phyloP scores from a whole-genome alignment of 768 basidiomycete species.

The Boletus bicolor region DNA sequence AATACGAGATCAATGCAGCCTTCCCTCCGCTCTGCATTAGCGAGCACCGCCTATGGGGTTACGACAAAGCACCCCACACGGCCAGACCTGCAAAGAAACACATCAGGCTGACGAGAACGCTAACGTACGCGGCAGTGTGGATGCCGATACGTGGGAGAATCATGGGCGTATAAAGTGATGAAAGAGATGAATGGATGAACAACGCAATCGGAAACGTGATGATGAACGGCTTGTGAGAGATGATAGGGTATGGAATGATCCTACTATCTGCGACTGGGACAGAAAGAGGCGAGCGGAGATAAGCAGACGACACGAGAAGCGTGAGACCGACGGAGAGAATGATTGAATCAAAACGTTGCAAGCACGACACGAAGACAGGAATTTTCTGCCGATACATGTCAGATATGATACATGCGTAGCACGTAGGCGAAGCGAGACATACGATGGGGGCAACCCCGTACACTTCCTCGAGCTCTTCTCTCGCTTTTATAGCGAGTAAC shows the following conservation, averaged over 20 bases:
- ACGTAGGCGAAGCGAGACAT: conserved; percentile 30
- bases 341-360: conserved; percentile 74
- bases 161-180: conserved; percentile 62
- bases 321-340: conserved; percentile 66
- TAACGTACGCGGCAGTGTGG: conserved; percentile 72
- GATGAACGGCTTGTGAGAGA: conserved; percentile 36
- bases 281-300: conserved; percentile 54
- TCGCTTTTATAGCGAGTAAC: conserved; percentile 56
- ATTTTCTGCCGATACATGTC: conserved; percentile 48
- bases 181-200: conserved; percentile 50
- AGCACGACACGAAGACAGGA: conserved; percentile 72
- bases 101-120: conserved; percentile 62
- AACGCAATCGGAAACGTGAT: conserved; percentile 44
- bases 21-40: neutral
- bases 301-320: conserved; percentile 49
- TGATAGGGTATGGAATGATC: conserved; percentile 13
- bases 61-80: conserved; percentile 66
- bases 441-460: conserved; percentile 81
- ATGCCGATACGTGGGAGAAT: conserved; percentile 72
- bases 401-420: neutral
- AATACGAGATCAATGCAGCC: neutral
- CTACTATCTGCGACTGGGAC: conserved; percentile 20
- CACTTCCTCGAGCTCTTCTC: conserved; percentile 76
- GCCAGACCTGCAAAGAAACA: conserved; percentile 71
- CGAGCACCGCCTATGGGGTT: neutral